Percentiles rank a stretch among this genome's conserved stretches.
These are phyloP conservation scores for Helicostylum pulchrum DNA, from an alignment of 192 early-diverging fungal species.

Conservation along the genomic window DNA sequence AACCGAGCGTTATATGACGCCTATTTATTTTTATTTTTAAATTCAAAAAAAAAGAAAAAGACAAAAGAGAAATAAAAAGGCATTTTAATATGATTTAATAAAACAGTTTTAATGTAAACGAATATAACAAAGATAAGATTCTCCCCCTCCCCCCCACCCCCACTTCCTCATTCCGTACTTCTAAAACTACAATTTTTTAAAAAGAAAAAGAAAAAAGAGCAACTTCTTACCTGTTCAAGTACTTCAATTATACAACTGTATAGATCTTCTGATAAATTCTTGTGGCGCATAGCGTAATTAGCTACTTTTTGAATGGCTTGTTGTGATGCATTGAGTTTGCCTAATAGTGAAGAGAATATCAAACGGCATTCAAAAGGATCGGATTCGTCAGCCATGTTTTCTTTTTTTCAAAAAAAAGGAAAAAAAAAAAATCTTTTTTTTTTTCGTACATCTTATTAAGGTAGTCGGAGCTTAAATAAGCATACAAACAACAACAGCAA, in stretches of 20 bases:
- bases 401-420: slow-evolving; percentile 8
- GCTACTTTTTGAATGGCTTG: slow-evolving; percentile 52
- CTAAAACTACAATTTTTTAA: not conserved
- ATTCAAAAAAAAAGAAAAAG: not conserved
- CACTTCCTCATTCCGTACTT: too few species aligned
- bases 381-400: slow-evolving; percentile 34
- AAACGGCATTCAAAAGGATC: slow-evolving; percentile 59
- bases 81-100: slow-evolving; percentile 1
- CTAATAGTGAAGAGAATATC: slow-evolving; percentile 41
- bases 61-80: not conserved
- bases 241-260: slow-evolving; percentile 57
- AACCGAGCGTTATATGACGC: slow-evolving; percentile 48
- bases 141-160: too few species aligned
- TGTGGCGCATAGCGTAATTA: slow-evolving; percentile 50
- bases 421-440: too few species aligned
- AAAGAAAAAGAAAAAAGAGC: slow-evolving; percentile 10
- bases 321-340: slow-evolving; percentile 58
- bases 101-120: too few species aligned
- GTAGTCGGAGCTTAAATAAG: too few species aligned
- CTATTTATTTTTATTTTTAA: slow-evolving; percentile 18
- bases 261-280: slow-evolving; percentile 50
- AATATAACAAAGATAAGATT: too few species aligned
- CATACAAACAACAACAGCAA: too few species aligned
- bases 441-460: too few species aligned
- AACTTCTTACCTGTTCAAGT: slow-evolving; percentile 47